Conservation (phyloP, 208 protist genomes). For the Acanthamoeba triangularis region DNA sequence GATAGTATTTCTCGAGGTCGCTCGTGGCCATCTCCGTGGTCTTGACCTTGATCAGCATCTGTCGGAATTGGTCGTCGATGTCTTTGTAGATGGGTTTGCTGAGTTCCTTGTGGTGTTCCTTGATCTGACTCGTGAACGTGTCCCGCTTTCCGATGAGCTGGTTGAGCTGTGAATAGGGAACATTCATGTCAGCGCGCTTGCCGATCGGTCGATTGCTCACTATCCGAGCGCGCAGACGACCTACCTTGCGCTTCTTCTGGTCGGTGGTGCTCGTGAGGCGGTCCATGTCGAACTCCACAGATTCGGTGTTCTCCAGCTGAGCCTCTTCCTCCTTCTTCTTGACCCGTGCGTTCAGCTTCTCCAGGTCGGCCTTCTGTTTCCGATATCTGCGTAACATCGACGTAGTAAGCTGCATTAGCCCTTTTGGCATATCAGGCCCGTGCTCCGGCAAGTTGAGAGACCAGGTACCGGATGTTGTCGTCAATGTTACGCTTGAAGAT, state of each 20-base stretch:
- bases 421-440: not conserved
- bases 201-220: not conserved
- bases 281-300: slow-evolving; percentile 58
- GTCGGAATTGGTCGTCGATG: slow-evolving; percentile 81
- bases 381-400: slow-evolving; percentile 11
- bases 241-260: slow-evolving; percentile 45
- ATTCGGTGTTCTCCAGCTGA: not conserved
- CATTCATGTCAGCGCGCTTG: not conserved
- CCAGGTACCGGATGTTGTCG: not conserved
- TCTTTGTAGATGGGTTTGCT: slow-evolving; percentile 78
- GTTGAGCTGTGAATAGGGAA: not conserved
- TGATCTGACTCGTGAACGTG: slow-evolving; percentile 71
- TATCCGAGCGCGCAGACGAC: not conserved
- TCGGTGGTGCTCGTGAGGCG: not conserved
- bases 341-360: not conserved
- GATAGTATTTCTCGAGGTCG: slow-evolving; percentile 90
- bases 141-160: slow-evolving; percentile 70
- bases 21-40: slow-evolving; percentile 76
- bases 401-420: not conserved
- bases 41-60: slow-evolving; percentile 72
- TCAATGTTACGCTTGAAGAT: slow-evolving; percentile 61
- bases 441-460: not conserved
- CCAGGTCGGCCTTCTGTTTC: slow-evolving; percentile 61
- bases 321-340: slow-evolving; percentile 29
- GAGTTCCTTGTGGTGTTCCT: slow-evolving; percentile 45